phyloP scores from a whole-genome alignment of 148 eudicot species.

The Simmondsia chinensis region DNA sequence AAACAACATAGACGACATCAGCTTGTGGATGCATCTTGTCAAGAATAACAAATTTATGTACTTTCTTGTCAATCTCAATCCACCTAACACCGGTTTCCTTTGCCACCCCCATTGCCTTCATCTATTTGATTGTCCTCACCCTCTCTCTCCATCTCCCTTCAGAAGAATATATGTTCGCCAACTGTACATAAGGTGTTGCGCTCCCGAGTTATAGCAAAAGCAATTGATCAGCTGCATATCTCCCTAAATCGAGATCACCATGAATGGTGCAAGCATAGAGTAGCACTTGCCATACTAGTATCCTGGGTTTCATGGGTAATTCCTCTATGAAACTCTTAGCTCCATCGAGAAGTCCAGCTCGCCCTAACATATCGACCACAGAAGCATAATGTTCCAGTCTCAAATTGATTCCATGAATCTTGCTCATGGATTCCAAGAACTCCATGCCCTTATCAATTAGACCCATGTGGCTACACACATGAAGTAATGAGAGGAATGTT shows the following conservation, averaged over 20 bases:
- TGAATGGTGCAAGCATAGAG: constrained; percentile 71
- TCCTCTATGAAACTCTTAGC: constrained; percentile 53
- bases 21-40: constrained; percentile 58
- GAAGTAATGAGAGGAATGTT: constrained; percentile 77
- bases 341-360: constrained; percentile 60
- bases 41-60: constrained; percentile 67
- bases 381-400: constrained; percentile 92
- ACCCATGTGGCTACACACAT: constrained; percentile 90
- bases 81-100: constrained; percentile 83
- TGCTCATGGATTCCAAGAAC: constrained; percentile 60
- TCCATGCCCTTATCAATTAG: constrained; percentile 70
- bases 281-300: constrained; percentile 72
- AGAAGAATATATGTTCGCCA: constrained; percentile 81
- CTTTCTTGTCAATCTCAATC: constrained; percentile 66
- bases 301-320: constrained; percentile 51
- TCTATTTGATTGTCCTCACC: constrained; percentile 52
- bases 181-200: constrained; percentile 43
- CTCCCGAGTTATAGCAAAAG: constrained; percentile 41
- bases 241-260: constrained; percentile 54
- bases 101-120: constrained; percentile 54
- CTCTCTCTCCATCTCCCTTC: constrained; percentile 68
- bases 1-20: constrained; percentile 24
- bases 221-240: constrained; percentile 62
- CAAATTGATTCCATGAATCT: constrained; percentile 36
- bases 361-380: constrained; percentile 80